Conservation (phyloP, 306 rosid genomes). For the Lotus japonicus region DNA sequence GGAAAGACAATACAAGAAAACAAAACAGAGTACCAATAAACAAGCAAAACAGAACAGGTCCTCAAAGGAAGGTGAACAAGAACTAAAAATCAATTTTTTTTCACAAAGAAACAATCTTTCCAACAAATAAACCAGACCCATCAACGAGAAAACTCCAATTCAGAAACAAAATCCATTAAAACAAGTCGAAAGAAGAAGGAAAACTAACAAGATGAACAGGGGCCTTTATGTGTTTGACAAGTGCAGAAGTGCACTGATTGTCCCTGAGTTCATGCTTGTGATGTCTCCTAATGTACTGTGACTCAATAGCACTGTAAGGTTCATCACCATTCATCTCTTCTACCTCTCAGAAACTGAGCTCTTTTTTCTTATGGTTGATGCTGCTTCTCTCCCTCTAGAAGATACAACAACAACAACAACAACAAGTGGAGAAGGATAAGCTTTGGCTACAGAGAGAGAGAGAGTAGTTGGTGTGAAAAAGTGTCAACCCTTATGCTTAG, state of each 20-base stretch:
- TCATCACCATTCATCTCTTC: slow-evolving; percentile 49
- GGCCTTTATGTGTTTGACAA: slow-evolving; percentile 80
- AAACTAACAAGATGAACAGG: slow-evolving; percentile 77
- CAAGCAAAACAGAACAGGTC: slow-evolving; percentile 33
- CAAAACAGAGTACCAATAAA: not conserved
- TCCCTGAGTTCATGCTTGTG: slow-evolving; percentile 72
- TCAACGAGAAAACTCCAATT: not conserved
- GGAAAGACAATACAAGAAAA: not conserved
- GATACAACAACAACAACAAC: no score
- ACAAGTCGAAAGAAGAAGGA: not conserved
- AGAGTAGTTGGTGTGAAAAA: slow-evolving; percentile 18
- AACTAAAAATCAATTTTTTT: not conserved
- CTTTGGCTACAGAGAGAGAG: slow-evolving; percentile 15
- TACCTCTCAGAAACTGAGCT: not conserved
- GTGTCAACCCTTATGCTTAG: slow-evolving; percentile 39
- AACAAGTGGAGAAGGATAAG: slow-evolving; percentile 25
- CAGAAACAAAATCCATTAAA: not conserved
- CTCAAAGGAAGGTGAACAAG: not conserved
- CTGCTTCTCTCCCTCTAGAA: not conserved
- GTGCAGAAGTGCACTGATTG: slow-evolving; percentile 85
- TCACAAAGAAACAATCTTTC: not conserved
- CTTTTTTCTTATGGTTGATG: not conserved
- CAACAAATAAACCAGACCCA: not conserved
- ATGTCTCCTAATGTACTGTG: slow-evolving; percentile 78
- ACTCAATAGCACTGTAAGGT: slow-evolving; percentile 41